Base-by-base conservation (phyloP, 176 grass and related monocot species). In the Eremochloa ophiuroides region DNA sequence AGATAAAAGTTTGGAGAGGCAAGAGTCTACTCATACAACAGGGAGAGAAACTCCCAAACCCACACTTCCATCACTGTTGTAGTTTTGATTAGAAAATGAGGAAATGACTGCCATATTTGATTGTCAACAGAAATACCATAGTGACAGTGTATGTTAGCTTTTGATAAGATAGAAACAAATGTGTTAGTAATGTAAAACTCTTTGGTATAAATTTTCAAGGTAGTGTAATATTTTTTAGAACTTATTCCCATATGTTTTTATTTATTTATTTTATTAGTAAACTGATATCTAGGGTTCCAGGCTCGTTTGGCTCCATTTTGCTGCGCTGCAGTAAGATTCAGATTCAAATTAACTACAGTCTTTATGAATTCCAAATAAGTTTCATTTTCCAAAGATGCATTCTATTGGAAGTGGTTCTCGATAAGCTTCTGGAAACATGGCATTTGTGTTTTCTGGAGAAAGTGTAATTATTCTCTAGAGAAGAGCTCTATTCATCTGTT, bases 141-240 rank as follows among this genome's bases (percentile, higher is more conserved):
- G 34, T 33, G 39, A 33, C 25, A 39, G 34, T 33, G 39, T 25
- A 40, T 27, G 5, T 51, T 59, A 40, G 29, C 20, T 80, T 69
- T 62, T 62, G 27, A 61, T 62, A 62, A 69, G 18, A 69, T 80
- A 65, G 4, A 61, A 80, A 30, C 4, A 74, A n/a, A 68, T 60
- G 34, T n/a, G 59, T 74, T 38, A 80, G 15, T 55, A 62, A 61
- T 3, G 0, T 27, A 80, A 68, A 51, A 14, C 51, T 28, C 11
- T 81, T 81, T 64, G 48, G 62, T 77, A 74, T 42, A 42, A 63
- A 42, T 14, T 33, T 58, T 35, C 87, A 69, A 53, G 18, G 41
- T 56, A 81, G 41, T 71, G 50, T 17, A 70, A 28, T 80, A 43
- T 75, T 75, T 78, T 55, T 0, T 14, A 64, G 41, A 64, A 29